Evolutionary conservation across 768 basidiomycete species (phyloP).

Genomic region (Termitomyces sp.): DNA sequence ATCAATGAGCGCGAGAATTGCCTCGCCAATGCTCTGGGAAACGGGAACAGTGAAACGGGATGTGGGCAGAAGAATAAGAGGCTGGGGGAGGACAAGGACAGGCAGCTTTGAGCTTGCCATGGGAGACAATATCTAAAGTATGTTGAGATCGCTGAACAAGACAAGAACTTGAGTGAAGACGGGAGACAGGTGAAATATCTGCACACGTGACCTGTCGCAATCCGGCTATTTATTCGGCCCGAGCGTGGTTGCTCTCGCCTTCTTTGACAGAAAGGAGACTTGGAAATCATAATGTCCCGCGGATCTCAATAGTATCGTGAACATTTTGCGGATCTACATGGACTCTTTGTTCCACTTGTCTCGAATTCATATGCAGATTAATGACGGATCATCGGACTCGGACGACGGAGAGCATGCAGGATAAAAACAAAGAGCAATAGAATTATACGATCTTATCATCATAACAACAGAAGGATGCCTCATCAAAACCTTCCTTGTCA

Average conservation of each 20-base stretch:
- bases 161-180: background rate
- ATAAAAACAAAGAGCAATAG: background rate
- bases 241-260: background rate
- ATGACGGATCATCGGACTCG: background rate
- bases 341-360: background rate
- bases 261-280: slow-evolving; percentile 6
- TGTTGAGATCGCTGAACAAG: background rate
- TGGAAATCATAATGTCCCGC: background rate
- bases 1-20: slow-evolving; percentile 60
- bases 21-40: slow-evolving; percentile 53
- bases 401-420: background rate
- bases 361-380: background rate
- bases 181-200: slow-evolving; percentile 4
- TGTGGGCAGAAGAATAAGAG: slow-evolving; percentile 70
- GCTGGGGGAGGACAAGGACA: slow-evolving; percentile 64
- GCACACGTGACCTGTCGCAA: slow-evolving; percentile 8
- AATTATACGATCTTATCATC: background rate
- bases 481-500: background rate
- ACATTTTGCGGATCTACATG: background rate
- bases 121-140: slow-evolving; percentile 1
- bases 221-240: slow-evolving; percentile 8
- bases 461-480: background rate
- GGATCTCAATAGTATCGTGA: background rate
- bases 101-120: slow-evolving; percentile 53
- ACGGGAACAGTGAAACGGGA: slow-evolving; percentile 67